Conservation (phyloP, 2,329 filamentous ascomycete species). For the Fusarium tanahbumbuense region DNA sequence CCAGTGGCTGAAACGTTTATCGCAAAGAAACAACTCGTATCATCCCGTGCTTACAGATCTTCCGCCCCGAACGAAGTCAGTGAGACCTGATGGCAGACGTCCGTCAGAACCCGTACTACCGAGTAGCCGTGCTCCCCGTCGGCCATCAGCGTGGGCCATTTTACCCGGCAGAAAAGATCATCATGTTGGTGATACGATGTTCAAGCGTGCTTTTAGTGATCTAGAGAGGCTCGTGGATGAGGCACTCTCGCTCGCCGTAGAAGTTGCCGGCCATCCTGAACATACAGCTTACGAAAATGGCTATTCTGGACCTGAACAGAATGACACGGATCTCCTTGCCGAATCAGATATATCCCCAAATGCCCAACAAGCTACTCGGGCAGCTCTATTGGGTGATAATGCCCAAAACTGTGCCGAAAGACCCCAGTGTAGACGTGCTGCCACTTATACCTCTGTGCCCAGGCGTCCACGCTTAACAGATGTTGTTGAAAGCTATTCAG, state of each 20-base stretch:
- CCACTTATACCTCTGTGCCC: conserved; percentile 39
- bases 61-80: conserved; percentile 28
- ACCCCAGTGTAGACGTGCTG: conserved; percentile 42
- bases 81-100: conserved; percentile 28
- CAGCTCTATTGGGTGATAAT: conserved; percentile 15
- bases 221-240: conserved; percentile 61
- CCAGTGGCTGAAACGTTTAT: conserved; percentile 50
- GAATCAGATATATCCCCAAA: conserved; percentile 12
- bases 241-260: conserved; percentile 57
- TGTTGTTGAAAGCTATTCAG: conserved; percentile 46
- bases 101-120: conserved; percentile 42
- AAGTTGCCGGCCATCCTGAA: conserved; percentile 52
- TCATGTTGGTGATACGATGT: conserved; percentile 45
- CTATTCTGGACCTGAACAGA: conserved; percentile 13
- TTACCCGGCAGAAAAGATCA: conserved; percentile 39
- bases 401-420: conserved; percentile 5
- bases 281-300: conserved; percentile 16
- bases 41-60: conserved; percentile 47
- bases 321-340: conserved; percentile 5
- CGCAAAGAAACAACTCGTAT: conserved; percentile 45
- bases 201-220: conserved; percentile 55
- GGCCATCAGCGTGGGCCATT: conserved; percentile 29
- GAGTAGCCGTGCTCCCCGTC: conserved; percentile 30
- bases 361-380: conserved; percentile 16
- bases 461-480: conserved; percentile 45